Base-by-base conservation (phyloP, 441 rosid genomes). In the Erodium moschatum region DNA sequence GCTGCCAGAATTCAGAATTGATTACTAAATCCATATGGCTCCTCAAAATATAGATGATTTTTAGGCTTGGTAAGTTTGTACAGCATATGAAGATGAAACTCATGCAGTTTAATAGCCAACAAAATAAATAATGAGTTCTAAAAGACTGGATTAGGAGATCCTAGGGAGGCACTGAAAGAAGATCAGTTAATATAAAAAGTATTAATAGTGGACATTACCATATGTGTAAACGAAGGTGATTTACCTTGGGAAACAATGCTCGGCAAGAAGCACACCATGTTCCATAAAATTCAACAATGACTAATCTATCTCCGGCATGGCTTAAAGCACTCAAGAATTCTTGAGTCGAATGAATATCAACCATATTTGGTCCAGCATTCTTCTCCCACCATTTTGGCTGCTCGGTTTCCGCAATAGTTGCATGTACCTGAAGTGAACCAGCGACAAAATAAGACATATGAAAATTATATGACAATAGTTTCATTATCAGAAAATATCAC, bases 301-400 rank as follows among this genome's bases (percentile, higher is more conserved):
- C 98, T 85, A 92, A 79, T 82, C 84, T 89, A 72, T 92, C 94
- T 12, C 90, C 91, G 0, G 98, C 94, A 76, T 81, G 85, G 70
- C 90, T 86, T 74, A 92, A 81, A 65, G 94, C 91, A 48, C 81
- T 73, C 72, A 90, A 79, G 80, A 89, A 92, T 71, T 90, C 98
- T 76, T 89, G 86, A 13, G 97, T 86, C 5, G 97, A 90, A 79
- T 90, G 98, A 80, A 92, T 85, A 74, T 92, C 98, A 8, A 87
- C 70, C 98, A 92, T 90, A 81, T 92, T 92, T 52, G 96, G 92
- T 66, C 90, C 89, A 1, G 86, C 81, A 77, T 84, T 87, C 81
- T 78, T 89, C 75, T 92, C 98, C 98, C 98, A 90, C 98, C 98
- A 92, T 84, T 92, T 90, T 54, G 97, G 97, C 70, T 81, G 90